These are phyloP conservation scores for Fraxinus quadrangulata DNA, from an alignment of 257 asterid species.

Conservation along the genomic window DNA sequence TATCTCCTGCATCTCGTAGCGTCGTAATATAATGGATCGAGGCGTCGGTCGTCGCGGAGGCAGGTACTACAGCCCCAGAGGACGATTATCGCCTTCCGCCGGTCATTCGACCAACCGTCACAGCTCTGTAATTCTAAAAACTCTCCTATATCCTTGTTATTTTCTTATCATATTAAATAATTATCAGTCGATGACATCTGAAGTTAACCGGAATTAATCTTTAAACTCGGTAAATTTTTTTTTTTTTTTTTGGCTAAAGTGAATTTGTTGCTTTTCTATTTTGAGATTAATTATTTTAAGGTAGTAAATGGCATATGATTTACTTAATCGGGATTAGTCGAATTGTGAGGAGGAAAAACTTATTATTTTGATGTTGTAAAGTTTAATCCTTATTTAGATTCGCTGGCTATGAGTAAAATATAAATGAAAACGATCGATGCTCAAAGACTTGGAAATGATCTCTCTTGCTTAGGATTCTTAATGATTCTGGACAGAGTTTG, in stretches of 20 bases:
- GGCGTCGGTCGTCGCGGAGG: conserved; percentile 32
- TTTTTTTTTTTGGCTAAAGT: background rate
- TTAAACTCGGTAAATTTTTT: too few species aligned
- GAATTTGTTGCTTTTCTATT: background rate
- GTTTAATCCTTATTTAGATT: background rate
- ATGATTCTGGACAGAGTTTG: background rate
- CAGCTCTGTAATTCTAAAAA: conserved; percentile 28
- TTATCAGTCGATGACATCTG: background rate
- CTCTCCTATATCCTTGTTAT: background rate
- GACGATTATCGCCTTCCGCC: conserved; percentile 22
- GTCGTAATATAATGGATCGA: background rate
- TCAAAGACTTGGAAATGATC: background rate
- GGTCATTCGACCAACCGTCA: conserved; percentile 13
- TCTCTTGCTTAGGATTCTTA: background rate
- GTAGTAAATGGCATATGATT: background rate
- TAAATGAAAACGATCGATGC: background rate
- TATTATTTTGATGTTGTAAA: background rate
- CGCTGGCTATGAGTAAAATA: background rate
- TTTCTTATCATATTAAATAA: background rate
- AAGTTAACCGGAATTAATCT: background rate
- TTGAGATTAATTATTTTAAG: background rate
- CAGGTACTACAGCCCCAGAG: conserved; percentile 15
- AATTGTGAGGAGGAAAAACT: background rate
- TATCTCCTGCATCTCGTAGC: background rate
- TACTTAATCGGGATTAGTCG: background rate